Evolutionary conservation across 139 green algal genomes (phyloP).

Genomic region (Ettlia oleoabundans): DNA sequence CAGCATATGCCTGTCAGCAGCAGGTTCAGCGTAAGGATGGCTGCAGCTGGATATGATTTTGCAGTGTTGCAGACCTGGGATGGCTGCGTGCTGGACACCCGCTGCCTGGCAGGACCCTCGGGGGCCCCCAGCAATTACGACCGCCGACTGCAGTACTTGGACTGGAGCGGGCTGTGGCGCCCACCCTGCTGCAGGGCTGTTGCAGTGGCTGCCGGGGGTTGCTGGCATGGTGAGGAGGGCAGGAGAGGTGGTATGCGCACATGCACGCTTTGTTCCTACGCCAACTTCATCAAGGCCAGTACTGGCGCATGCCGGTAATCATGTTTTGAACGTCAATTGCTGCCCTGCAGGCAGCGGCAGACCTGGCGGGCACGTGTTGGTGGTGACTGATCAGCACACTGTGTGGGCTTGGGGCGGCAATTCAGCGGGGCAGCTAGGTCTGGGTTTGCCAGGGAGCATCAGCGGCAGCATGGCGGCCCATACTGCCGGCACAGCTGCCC

Average conservation of each 20-base stretch:
- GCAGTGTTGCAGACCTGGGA: slow-evolving; percentile 16
- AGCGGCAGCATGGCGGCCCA: no score
- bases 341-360: slow-evolving; percentile 16
- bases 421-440: slow-evolving; percentile 26
- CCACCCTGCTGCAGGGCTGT: background rate
- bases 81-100: slow-evolving; percentile 23
- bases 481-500: background rate
- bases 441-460: no score
- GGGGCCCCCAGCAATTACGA: background rate
- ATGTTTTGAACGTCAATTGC: no score
- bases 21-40: background rate
- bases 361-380: slow-evolving; percentile 23
- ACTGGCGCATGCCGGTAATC: background rate
- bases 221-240: slow-evolving; percentile 25
- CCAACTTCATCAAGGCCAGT: no score
- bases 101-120: background rate
- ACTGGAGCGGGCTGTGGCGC: background rate
- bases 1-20: background rate
- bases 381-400: slow-evolving; percentile 13
- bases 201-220: slow-evolving; percentile 27
- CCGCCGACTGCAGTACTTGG: background rate
- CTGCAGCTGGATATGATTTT: slow-evolving; percentile 3
- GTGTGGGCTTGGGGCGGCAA: slow-evolving; percentile 40
- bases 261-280: no score
- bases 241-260: no score